phyloP scores from a whole-genome alignment of 1,284 basidiomycete genomes.

The Neotropicomus parvogracilis region DNA sequence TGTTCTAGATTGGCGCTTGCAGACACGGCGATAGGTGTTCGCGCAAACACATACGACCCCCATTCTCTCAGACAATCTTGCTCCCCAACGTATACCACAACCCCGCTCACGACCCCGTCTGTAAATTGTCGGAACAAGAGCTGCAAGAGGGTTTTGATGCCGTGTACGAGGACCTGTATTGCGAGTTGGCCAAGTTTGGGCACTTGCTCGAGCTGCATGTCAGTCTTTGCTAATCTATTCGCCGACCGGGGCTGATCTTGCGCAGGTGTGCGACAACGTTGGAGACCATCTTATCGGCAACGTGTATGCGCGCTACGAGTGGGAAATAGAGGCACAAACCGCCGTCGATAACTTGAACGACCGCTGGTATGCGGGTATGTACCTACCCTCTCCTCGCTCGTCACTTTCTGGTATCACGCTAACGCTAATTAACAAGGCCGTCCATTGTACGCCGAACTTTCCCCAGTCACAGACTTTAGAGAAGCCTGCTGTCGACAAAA shows the following conservation, averaged over 20 bases:
- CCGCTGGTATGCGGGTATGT: conserved; percentile 94
- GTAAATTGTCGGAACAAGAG: conserved; percentile 82
- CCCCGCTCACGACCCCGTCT: conserved; percentile 87
- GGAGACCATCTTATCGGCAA: conserved; percentile 99
- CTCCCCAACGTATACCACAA: conserved; percentile 99
- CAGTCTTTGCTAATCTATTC: conserved; percentile 32
- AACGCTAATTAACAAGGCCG: conserved; percentile 53
- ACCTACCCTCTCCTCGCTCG: background rate
- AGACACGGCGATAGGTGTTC: conserved; percentile 95
- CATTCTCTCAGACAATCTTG: conserved; percentile 95
- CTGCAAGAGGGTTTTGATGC: conserved; percentile 95
- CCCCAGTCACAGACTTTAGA: conserved; percentile 97
- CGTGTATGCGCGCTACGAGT: conserved; percentile 97
- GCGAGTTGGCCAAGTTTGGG: conserved; percentile 92
- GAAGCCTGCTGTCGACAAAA: conserved; percentile 99
- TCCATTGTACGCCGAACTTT: conserved; percentile 97
- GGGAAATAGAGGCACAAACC: conserved; percentile 94
- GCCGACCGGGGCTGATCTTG: background rate
- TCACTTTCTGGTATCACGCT: conserved; percentile 5
- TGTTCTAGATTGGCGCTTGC: conserved; percentile 83
- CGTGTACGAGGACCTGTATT: conserved; percentile 93
- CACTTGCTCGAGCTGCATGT: conserved; percentile 94
- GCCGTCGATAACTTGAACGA: conserved; percentile 94
- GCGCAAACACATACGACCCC: conserved; percentile 95
- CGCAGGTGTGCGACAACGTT: conserved; percentile 95